Evolutionary conservation across 495 filamentous ascomycete genomes (phyloP).

Genomic region (Sabuloglossum arenarium): DNA sequence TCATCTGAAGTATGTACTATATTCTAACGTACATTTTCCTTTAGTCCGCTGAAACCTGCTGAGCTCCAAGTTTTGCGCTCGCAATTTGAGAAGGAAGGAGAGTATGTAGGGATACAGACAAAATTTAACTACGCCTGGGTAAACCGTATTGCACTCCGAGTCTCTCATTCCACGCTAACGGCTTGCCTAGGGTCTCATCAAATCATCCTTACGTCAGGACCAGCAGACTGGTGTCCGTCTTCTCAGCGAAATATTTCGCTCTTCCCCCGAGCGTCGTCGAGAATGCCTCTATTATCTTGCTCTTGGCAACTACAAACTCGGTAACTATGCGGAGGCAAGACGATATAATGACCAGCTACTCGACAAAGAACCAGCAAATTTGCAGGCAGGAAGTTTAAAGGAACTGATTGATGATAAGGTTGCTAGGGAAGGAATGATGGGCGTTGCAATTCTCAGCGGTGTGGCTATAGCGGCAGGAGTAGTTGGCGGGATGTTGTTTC

Average conservation of each 20-base stretch:
- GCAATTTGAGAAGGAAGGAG: conserved; percentile 91
- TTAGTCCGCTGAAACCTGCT: conserved; percentile 64
- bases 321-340: conserved; percentile 86
- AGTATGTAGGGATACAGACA: conserved; percentile 89
- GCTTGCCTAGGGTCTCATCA: conserved; percentile 60
- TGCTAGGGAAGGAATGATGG: conserved; percentile 77
- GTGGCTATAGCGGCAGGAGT: conserved; percentile 86
- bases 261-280: conserved; percentile 69
- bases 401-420: conserved; percentile 89
- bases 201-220: conserved; percentile 59
- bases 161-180: not conserved
- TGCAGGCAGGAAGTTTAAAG: conserved; percentile 71
- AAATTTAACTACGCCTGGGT: conserved; percentile 99
- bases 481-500: conserved; percentile 67
- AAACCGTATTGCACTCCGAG: conserved; percentile 10
- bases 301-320: conserved; percentile 91
- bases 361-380: conserved; percentile 70
- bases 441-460: conserved; percentile 91
- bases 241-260: conserved; percentile 91
- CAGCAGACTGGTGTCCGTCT: conserved; percentile 91
- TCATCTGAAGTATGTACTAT: not conserved
- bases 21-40: conserved; percentile 3
- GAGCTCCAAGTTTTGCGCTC: conserved; percentile 79
- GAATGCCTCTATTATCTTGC: conserved; percentile 97
- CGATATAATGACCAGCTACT: conserved; percentile 84